A percentile compares a stretch with the other conserved stretches of the same genome.
Conservation (phyloP, 192 early-diverging fungal species). For the Backusella morwellensis region DNA sequence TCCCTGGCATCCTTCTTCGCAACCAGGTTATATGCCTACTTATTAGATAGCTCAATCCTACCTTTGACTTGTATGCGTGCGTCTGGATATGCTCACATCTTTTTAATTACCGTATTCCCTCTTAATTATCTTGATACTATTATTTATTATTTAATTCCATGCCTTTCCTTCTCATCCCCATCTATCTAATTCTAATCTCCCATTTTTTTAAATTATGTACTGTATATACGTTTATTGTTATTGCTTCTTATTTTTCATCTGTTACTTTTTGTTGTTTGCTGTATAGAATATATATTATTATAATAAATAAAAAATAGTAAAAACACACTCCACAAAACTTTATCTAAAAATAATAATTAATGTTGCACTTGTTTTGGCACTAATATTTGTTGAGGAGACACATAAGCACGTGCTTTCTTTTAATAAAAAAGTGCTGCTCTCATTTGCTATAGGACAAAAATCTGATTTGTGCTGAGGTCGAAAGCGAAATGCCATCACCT, state of each 20-base stretch:
- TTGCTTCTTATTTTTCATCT: neutral
- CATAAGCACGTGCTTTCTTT: constrained; percentile 1
- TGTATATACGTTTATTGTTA: neutral
- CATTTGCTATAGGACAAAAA: neutral
- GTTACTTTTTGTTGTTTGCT: neutral
- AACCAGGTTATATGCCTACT: constrained; percentile 3
- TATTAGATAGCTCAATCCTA: neutral
- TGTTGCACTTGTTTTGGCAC: neutral
- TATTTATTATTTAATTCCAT: neutral
- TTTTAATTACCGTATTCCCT: neutral
- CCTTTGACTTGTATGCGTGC: neutral
- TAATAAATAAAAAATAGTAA: neutral
- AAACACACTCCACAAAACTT: neutral
- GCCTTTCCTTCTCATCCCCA: neutral
- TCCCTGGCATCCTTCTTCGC: neutral
- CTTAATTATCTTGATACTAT: neutral
- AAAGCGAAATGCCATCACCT: neutral
- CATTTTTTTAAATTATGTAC: neutral
- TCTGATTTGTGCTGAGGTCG: neutral
- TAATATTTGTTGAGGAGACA: constrained; percentile 1
- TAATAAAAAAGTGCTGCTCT: neutral
- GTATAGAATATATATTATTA: neutral
- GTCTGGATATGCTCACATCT: neutral
- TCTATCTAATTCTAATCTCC: neutral
- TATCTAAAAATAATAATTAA: constrained; percentile 5